Conservation (phyloP, 2,329 filamentous ascomycete genomes). For the Emergomyces orientalis region DNA sequence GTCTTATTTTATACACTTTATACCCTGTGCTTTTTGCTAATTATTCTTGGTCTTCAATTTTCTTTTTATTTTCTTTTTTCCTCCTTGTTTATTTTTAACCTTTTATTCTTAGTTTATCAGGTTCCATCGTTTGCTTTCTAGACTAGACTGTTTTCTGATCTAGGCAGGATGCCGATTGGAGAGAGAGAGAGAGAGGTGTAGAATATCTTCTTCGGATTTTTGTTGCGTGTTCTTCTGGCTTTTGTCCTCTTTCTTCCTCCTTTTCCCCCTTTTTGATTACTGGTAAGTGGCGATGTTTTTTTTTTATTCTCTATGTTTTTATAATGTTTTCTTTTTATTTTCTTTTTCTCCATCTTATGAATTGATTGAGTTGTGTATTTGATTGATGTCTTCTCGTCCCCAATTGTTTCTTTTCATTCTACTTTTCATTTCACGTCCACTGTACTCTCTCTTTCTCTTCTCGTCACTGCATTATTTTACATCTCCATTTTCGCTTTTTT, state of each 20-base stretch:
- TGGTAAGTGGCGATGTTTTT: neutral
- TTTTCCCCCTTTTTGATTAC: slow-evolving; percentile 8
- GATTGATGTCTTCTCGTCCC: too few species aligned
- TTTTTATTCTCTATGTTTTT: neutral
- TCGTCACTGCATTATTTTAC: neutral
- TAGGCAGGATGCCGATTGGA: neutral
- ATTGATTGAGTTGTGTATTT: neutral
- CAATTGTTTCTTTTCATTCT: too few species aligned
- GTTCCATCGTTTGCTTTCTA: neutral
- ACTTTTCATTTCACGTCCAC: too few species aligned
- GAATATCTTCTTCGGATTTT: slow-evolving; percentile 16
- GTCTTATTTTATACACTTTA: neutral
- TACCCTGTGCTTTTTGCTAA: neutral
- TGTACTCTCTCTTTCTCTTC: neutral
- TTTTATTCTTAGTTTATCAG: neutral
- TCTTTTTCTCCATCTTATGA: neutral
- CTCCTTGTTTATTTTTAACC: neutral
- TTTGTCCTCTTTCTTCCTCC: slow-evolving; percentile 12
- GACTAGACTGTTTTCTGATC: neutral
- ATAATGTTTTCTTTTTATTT: neutral
- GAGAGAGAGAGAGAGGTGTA: slow-evolving; percentile 2
- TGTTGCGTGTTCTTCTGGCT: slow-evolving; percentile 11
- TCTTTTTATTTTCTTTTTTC: neutral
- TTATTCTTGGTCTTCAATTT: neutral
- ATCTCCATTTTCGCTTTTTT: neutral